Base-by-base conservation (phyloP, 441 rosid species). In the Pelargonium cotyledonis region DNA sequence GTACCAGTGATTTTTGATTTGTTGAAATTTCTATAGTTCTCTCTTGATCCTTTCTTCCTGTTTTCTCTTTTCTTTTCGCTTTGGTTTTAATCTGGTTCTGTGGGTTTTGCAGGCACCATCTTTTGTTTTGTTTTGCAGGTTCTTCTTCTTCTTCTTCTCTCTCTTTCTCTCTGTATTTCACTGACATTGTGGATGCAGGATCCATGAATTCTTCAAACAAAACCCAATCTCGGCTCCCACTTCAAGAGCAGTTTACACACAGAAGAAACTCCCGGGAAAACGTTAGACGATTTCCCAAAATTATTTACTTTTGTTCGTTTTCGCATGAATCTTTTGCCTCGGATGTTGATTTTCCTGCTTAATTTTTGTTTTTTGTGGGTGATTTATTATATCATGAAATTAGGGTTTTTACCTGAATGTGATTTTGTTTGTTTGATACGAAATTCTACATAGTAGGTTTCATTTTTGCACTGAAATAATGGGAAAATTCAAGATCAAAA, bases 241-340 rank as follows among this genome's bases (percentile, higher is more conserved):
- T 87, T 72, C 87, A 78, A 71, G 88, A 87, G 26, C 85, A 84
- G 65, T 55, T 70, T 57, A 77, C 81, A 19, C 85, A 70, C 67
- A 81, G 84, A 75, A 85, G 51, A 69, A 81, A 62, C 62, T 85
- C 88, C 26, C 80, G 79, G 66, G 89, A 87, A 76, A 87, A 81
- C n/a, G 92, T 86, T 51, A 75, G 73, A 0, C 15, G 53, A 0
- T 57, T 57, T 23, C 1, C 0, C 2, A 2, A 5, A 14, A 15
- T 70, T 63, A 0, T 6, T 4, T 8, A 11, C 0, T 44, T 16
- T 65, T 63, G 0, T 3, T 55, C 21, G 15, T 62, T 6, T 60
- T 19, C 23, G 46, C 31, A 49, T 26, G 62, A 38, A 18, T 38
- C 68, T 63, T 58, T 66, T 46, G 53, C 1, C 1, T 46, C 4